Evolutionary conservation across 441 rosid genomes (phyloP), one percentile per base, ranked within the genome.

Genomic region (Adansonia grandidieri): DNA sequence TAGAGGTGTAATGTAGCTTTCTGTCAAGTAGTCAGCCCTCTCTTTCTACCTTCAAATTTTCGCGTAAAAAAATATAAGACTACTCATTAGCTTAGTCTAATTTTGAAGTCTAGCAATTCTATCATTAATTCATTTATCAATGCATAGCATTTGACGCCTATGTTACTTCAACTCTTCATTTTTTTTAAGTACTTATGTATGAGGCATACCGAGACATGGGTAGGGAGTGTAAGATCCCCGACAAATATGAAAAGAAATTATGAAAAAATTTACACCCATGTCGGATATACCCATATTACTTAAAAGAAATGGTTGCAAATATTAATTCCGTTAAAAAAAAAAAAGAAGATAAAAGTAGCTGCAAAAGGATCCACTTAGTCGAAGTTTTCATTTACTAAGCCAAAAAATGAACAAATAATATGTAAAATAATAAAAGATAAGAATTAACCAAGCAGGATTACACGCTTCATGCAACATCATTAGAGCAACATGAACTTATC

Each of bases 381-480:
- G 3, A 65, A 2, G 50, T 65, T 40, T 8, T 40, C 48, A 65
- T 40, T 65, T 11, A 40, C 69, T 15, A 73, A 73, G 53, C 10
- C 9, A 3, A 57, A 57, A 15, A 14, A 37, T 68, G 19, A 2
- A 60, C n/a, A 40, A 42, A 54, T 44, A 6, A 42, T 51, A 73
- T 19, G 66, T 73, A 40, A 15, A 54, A 73, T 32, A 40, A 15
- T 65, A 10, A 28, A 69, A 72, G 64, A 73, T 32, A 10, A 42
- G 65, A 70, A 48, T 15, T 22, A 20, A 70, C 10, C 58, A 20
- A 50, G 50, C 60, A 19, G 47, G 2, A 44, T 13, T 42, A 40
- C 6, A n/a, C 19, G 9, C 50, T 40, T 73, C 76, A 54, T 17
- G 45, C 32, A 63, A 14, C 5, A 22, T 2, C 10, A 24, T 14